Percentiles rank a stretch among this genome's conserved stretches.
phyloP scores from a whole-genome alignment of 2,329 filamentous ascomycete genomes.

The Fusarium robinianum region DNA sequence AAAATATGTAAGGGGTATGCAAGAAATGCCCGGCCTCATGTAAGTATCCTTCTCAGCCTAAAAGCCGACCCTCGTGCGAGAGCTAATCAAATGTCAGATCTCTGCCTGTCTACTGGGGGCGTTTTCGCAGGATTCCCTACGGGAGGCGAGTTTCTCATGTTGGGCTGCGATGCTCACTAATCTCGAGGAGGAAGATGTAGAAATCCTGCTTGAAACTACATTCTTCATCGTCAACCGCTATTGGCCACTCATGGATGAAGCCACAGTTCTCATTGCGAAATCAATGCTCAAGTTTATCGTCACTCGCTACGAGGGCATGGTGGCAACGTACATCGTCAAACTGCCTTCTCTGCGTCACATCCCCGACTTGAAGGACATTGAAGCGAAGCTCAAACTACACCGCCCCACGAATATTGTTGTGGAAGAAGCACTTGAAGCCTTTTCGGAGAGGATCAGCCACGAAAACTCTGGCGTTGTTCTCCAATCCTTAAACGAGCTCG shows the following conservation, averaged over 20 bases:
- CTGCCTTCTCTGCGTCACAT: constrained; percentile 80
- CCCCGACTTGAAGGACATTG: constrained; percentile 68
- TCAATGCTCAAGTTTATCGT: constrained; percentile 69
- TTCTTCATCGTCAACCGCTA: constrained; percentile 85
- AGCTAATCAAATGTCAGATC: constrained; percentile 67
- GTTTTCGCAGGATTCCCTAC: constrained; percentile 73
- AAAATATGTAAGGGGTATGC: constrained; percentile 73
- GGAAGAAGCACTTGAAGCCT: constrained; percentile 70
- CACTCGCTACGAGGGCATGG: constrained; percentile 60
- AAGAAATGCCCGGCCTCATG: constrained; percentile 82
- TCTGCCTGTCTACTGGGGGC: constrained; percentile 90
- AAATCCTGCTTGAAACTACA: constrained; percentile 81
- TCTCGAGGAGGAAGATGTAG: constrained; percentile 78
- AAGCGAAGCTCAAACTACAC: constrained; percentile 65
- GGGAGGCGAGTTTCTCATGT: constrained; percentile 77
- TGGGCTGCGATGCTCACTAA: constrained; percentile 80
- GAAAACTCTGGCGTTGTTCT: constrained; percentile 87
- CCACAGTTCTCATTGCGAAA: constrained; percentile 63
- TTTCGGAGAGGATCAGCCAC: constrained; percentile 73
- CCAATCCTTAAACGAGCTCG: constrained; percentile 78
- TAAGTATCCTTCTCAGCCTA: constrained; percentile 44
- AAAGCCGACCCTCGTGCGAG: not conserved
- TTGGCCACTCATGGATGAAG: constrained; percentile 70
- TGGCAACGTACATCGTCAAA: constrained; percentile 71
- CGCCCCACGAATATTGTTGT: constrained; percentile 51